Base-by-base conservation (phyloP, 352 stramenopile species). In the Phytophthora cactorum region DNA sequence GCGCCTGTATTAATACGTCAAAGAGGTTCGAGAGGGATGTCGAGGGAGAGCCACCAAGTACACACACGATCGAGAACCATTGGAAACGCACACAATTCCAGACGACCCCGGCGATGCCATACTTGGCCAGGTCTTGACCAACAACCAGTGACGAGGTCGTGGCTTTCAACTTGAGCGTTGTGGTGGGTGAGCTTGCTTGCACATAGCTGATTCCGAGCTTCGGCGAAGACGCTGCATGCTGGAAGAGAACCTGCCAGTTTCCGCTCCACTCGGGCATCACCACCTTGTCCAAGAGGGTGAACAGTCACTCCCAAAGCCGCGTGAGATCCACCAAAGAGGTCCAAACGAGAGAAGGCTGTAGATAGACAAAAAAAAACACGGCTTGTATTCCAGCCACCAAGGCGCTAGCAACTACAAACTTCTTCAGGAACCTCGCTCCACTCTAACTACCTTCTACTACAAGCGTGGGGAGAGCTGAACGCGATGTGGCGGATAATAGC, bases 51-150 rank as follows among this genome's bases (percentile, higher is more conserved):
- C n/a, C 31, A 60, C 36, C 60, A 62, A 31, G 28, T 25, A 56
- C 32, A 15, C 14, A 56, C 32, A 15, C 14, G 27, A 55, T 50
- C 45, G 27, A 68, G 44, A 46, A 15, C n/a, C 2, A 39, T 39
- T 12, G 46, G 3, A 11, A 29, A 73, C 81, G 31, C 55, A 93
- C 84, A 61, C 81, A 89, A 63, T 91, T 88, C 85, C 85, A 93
- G 32, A 93, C 77, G 62, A 91, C 85, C 34, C 85, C 83, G 2
- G 81, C 81, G 47, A 92, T 86, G 14, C 85, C 85, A 22, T 83
- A 46, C 5, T 61, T 46, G 14, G 45, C 58, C 44, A 93, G 61
- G 32, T 89, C 66, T 65, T 93, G 85, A 1, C 69, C 61, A 36
- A 93, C 56, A 14, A 50, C 56, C 45, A 86, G 22, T 41, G 52